Conservation (phyloP, 2,329 filamentous ascomycete genomes). For the Monilinia polystroma region DNA sequence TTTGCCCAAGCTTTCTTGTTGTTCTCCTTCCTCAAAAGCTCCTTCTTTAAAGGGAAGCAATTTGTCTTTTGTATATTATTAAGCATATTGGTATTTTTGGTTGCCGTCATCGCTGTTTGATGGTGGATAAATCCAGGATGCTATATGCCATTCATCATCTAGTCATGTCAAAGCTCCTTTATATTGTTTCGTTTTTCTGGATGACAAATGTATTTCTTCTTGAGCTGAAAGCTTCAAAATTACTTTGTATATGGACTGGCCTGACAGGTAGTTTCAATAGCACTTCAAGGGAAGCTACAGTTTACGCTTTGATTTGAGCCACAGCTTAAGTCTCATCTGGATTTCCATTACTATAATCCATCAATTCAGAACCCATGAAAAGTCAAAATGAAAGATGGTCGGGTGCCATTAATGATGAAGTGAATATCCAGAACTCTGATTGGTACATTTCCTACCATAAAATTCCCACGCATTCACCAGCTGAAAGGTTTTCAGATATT, state of each 20-base stretch:
- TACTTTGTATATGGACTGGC: too few relatives aligned
- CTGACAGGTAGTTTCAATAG: too few relatives aligned
- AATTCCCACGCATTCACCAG: neutral
- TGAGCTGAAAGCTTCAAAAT: too few relatives aligned
- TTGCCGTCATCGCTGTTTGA: neutral
- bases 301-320: neutral
- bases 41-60: neutral
- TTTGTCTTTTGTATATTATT: neutral
- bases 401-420: neutral
- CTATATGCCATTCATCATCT: neutral
- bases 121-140: too few relatives aligned
- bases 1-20: neutral
- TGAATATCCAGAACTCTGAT: neutral
- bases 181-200: neutral
- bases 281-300: too few relatives aligned
- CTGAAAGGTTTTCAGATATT: neutral
- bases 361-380: neutral
- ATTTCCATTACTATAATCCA: too few relatives aligned
- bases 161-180: neutral
- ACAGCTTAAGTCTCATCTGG: too few relatives aligned
- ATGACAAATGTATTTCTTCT: neutral
- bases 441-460: neutral
- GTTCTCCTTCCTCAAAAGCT: neutral
- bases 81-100: neutral
- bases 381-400: neutral